A percentile compares a stretch with the other conserved stretches of the same genome.
phyloP scores from a whole-genome alignment of 164 flowering plant species.

The Magnolia changhungtana region DNA sequence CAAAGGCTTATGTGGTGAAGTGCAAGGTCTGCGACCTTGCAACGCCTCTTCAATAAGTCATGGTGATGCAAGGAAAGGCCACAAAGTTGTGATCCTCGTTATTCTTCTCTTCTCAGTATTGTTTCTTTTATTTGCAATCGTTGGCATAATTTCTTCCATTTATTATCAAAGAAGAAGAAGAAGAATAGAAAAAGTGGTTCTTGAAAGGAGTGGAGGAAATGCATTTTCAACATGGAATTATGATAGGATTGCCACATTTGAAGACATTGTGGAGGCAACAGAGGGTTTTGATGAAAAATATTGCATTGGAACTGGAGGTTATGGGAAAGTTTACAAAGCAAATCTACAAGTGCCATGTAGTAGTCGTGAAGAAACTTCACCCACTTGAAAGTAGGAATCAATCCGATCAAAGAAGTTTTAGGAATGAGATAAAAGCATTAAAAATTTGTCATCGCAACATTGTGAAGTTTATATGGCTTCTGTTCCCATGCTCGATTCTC shows the following conservation, averaged over 20 bases:
- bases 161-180: background rate
- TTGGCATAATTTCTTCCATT: background rate
- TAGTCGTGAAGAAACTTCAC: conserved; percentile 51
- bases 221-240: background rate
- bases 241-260: background rate
- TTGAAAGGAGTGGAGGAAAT: conserved; percentile 8
- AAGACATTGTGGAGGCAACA: conserved; percentile 44
- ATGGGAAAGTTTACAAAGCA: conserved; percentile 54
- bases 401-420: conserved; percentile 28
- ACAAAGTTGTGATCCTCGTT: too few relatives aligned
- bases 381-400: conserved; percentile 27
- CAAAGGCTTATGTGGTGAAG: conserved; percentile 43
- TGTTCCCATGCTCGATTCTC: conserved; percentile 35
- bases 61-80: conserved; percentile 6
- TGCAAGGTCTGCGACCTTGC: conserved; percentile 17
- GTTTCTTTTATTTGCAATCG: conserved; percentile 12
- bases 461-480: conserved; percentile 44
- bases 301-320: conserved; percentile 62
- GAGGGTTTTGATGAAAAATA: conserved; percentile 41
- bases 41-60: background rate
- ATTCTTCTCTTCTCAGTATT: conserved; percentile 25
- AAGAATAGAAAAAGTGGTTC: background rate
- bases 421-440: conserved; percentile 47
- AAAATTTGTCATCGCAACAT: conserved; percentile 10
- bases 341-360: conserved; percentile 30